Base-by-base conservation (phyloP, 2,329 filamentous ascomycete genomes). In the Aspergillus texensis region DNA sequence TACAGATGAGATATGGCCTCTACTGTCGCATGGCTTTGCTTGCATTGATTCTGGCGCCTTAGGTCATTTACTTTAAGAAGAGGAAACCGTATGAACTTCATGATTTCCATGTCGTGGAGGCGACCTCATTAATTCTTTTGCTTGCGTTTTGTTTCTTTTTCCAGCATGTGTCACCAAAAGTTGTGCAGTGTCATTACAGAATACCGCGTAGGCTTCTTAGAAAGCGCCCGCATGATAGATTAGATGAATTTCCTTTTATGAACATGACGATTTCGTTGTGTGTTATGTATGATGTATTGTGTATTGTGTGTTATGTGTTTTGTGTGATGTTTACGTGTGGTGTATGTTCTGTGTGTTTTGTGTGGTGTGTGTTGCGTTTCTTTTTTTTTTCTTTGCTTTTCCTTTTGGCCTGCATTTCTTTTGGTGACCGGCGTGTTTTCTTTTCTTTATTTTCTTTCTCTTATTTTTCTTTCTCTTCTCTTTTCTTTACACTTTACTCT, bases 11-110 rank as follows among this genome's bases (percentile, higher is more conserved):
- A 81, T 97, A 98, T 82, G 95, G 95, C 72, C 87, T 99, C 73
- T 98, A 97, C 85, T 96, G 92, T 80, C 91, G 95, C 78, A 99
- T 99, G 95, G 95, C 95, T 71, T 82, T 99, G 82, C 85, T 99
- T 78, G 95, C 95, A 70, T 84, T 98, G 79, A 92, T 98, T 79
- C 91, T 99, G 91, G 89, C 84, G 62, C 81, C 81, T 67, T 80
- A 72, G 62, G 62, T 60, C 65, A 60, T 68, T 64, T 58, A 30
- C 52, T 60, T 61, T 60, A 60, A 55, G 57, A 61, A 62, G 62
- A 62, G 62, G 60, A 65, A 67, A 56, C 58, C 61, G 52, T 32
- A 50, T 36, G 50, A 57, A 58, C 36, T 50, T 41, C 57, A 52
- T 67, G 61, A 46, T 46, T 30, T 58, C 48, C 24, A 65, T 67